phyloP scores from a whole-genome alignment of 352 stramenopile genomes.

The Phytophthora fragariaefolia region DNA sequence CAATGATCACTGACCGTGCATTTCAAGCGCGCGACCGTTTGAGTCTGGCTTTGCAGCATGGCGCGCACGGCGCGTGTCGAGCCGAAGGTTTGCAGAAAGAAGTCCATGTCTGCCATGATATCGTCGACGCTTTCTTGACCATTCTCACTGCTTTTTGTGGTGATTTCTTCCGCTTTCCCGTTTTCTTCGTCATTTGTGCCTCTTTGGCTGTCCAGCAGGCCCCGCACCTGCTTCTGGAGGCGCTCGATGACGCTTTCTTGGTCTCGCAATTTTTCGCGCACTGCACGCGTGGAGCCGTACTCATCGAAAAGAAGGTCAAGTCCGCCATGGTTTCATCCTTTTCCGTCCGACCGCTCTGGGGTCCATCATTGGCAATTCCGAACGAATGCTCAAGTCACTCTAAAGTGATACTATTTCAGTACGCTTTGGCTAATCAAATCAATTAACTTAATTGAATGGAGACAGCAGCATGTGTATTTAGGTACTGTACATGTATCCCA shows the following conservation, averaged over 20 bases:
- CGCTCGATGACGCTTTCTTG: too few species aligned
- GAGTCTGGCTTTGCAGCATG: neutral
- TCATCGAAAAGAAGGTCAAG: neutral
- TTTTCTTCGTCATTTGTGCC: neutral
- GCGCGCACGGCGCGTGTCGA: conserved; percentile 8
- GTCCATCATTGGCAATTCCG: too few species aligned
- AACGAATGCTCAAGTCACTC: too few species aligned
- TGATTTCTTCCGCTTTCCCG: neutral
- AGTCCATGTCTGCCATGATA: conserved; percentile 21
- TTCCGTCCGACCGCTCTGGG: too few species aligned
- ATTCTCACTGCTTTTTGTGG: neutral
- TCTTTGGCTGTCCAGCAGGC: neutral
- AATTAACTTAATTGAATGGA: too few species aligned
- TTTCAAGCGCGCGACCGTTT: neutral
- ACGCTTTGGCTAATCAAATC: too few species aligned
- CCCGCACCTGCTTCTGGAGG: too few species aligned
- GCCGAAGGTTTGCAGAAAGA: conserved; percentile 14
- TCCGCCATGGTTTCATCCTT: neutral
- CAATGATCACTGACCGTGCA: too few species aligned
- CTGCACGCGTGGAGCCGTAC: neutral
- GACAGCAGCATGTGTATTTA: too few species aligned
- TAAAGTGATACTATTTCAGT: too few species aligned
- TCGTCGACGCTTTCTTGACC: conserved; percentile 7
- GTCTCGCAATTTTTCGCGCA: neutral
- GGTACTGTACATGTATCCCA: too few species aligned